Conservation (phyloP, 805 yeast species). For the Starmerella roubikii region DNA sequence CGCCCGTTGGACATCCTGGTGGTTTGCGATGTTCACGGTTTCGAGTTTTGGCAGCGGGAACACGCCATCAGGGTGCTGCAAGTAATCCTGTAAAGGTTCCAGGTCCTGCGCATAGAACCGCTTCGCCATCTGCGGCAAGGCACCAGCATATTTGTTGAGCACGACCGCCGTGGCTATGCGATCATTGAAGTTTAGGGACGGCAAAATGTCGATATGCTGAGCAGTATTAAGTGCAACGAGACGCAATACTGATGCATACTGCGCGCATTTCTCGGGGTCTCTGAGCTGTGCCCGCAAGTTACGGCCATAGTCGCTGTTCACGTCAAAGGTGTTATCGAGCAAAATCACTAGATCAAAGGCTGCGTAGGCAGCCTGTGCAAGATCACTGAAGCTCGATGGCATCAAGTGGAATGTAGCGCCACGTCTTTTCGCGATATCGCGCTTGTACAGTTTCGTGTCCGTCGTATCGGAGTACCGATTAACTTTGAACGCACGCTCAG, state of each 20-base stretch:
- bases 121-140: slow-evolving; percentile 62
- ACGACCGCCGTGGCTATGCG: slow-evolving; percentile 75
- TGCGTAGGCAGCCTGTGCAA: slow-evolving; percentile 20
- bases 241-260: slow-evolving; percentile 44
- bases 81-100: slow-evolving; percentile 48
- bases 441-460: slow-evolving; percentile 10
- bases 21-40: slow-evolving; percentile 44
- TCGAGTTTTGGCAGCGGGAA: slow-evolving; percentile 54
- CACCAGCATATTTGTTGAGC: slow-evolving; percentile 67
- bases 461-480: slow-evolving; percentile 48
- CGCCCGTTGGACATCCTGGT: slow-evolving; percentile 67
- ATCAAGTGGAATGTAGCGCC: slow-evolving; percentile 28
- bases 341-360: slow-evolving; percentile 48
- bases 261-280: slow-evolving; percentile 20
- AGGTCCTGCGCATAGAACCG: slow-evolving; percentile 61
- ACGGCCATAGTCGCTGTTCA: slow-evolving; percentile 26
- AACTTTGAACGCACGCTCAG: slow-evolving; percentile 58
- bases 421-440: slow-evolving; percentile 9
- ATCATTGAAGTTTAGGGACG: slow-evolving; percentile 36
- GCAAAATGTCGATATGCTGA: slow-evolving; percentile 57
- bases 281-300: slow-evolving; percentile 22
- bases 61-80: slow-evolving; percentile 32
- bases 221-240: slow-evolving; percentile 67
- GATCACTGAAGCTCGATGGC: slow-evolving; percentile 29
- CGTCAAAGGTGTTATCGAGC: slow-evolving; percentile 48